These are phyloP conservation scores for Scenedesmus sp. DNA, from an alignment of 163 green algal genomes.

Conservation along the genomic window DNA sequence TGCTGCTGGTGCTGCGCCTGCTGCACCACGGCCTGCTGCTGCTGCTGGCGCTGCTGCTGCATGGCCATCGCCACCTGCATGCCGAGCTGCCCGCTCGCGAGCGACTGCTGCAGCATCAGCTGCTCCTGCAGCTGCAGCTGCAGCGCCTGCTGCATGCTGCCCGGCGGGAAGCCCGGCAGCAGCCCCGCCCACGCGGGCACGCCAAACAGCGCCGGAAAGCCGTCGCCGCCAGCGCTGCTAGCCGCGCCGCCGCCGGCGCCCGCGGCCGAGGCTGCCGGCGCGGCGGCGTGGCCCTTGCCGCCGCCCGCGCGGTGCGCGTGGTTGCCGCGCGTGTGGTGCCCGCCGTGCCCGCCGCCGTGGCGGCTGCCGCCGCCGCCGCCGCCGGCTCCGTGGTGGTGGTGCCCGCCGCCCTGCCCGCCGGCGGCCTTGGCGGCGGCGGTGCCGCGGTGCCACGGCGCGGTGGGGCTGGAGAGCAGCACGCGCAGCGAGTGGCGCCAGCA, in stretches of 20 bases:
- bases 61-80: not conserved
- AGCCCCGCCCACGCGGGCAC: not conserved
- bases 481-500: conserved; percentile 33
- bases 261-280: conserved; percentile 6
- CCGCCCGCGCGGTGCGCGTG: not conserved
- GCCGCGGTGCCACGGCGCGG: not conserved
- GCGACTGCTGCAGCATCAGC: conserved; percentile 31
- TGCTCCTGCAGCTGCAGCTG: conserved; percentile 37
- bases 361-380: not conserved
- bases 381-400: not conserved
- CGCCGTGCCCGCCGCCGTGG: not conserved
- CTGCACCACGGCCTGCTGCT: conserved; percentile 18
- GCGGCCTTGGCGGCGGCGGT: not conserved
- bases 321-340: not conserved
- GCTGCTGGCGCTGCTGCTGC: not conserved
- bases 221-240: not conserved
- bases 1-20: conserved; percentile 16
- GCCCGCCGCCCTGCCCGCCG: not conserved
- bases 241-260: conserved; percentile 5
- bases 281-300: not conserved
- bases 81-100: conserved; percentile 13
- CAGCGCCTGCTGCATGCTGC: conserved; percentile 24
- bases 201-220: not conserved
- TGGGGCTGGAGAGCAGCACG: conserved; percentile 25
- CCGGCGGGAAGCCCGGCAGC: not conserved